Conservation (phyloP, 345 rosid genomes). For the Theobroma cacao region DNA sequence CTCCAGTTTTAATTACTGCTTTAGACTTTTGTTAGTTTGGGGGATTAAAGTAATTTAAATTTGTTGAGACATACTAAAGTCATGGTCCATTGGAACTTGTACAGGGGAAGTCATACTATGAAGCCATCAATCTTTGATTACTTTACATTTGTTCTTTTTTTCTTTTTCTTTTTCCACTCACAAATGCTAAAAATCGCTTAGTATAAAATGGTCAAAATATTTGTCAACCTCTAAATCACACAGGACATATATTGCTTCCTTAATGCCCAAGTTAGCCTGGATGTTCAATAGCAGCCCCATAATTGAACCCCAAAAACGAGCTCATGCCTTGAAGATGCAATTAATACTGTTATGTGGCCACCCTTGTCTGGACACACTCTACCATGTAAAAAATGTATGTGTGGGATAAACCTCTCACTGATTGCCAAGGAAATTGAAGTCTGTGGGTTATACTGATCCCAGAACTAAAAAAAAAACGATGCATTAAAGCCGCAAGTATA, state of each 20-base stretch:
- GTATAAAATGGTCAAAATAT: not conserved
- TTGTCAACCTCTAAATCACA: not conserved
- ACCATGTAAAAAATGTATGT: not conserved
- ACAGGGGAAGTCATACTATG: not conserved
- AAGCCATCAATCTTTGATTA: not conserved
- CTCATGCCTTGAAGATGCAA: not conserved
- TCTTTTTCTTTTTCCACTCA: not conserved
- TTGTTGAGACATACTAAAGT: not conserved
- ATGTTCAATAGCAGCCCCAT: slow-evolving; percentile 2
- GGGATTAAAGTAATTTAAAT: not conserved
- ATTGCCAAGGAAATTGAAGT: not conserved
- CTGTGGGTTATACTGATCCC: not conserved
- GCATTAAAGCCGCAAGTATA: not conserved
- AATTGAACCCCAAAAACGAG: not conserved
- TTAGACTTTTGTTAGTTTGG: not conserved
- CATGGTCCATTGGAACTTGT: not conserved
- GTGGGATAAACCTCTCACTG: not conserved
- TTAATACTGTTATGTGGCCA: not conserved
- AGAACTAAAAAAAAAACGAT: not conserved
- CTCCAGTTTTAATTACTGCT: not conserved
- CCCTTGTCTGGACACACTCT: not conserved
- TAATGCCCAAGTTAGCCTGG: not conserved
- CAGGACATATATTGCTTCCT: not conserved
- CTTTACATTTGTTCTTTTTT: not conserved
- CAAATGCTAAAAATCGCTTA: not conserved